These are phyloP conservation scores for Colletotrichum coccodes DNA, from an alignment of 2,329 filamentous ascomycete species.

Conservation along the genomic window DNA sequence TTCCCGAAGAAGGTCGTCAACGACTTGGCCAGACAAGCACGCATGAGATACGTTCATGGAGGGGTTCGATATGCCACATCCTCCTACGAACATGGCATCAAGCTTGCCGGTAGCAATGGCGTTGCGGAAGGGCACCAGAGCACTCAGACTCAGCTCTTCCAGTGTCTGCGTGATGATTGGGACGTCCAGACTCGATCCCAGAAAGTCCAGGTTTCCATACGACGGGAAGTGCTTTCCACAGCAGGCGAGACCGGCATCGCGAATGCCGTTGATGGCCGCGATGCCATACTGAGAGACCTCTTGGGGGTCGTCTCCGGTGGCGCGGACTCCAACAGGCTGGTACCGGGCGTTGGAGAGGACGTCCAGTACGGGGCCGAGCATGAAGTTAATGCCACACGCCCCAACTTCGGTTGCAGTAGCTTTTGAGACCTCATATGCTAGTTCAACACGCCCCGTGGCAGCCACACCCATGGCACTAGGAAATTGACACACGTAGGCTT, in stretches of 20 bases:
- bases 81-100: conserved; percentile 95
- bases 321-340: conserved; percentile 89
- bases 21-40: conserved; percentile 91
- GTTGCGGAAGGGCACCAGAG: conserved; percentile 90
- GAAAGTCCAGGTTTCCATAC: conserved; percentile 93
- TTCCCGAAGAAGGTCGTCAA: conserved; percentile 87
- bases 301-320: conserved; percentile 91
- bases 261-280: conserved; percentile 90
- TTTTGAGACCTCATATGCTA: conserved; percentile 91
- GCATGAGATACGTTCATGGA: conserved; percentile 97
- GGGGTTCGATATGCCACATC: conserved; percentile 90
- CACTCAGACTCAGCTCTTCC: conserved; percentile 91
- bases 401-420: conserved; percentile 93
- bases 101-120: conserved; percentile 84
- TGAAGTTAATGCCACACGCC: conserved; percentile 94
- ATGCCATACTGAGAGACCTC: conserved; percentile 94
- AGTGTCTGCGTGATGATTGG: conserved; percentile 95
- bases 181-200: conserved; percentile 90
- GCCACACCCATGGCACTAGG: conserved; percentile 97
- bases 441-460: conserved; percentile 85
- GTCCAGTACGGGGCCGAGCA: conserved; percentile 92
- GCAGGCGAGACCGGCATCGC: conserved; percentile 87
- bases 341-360: conserved; percentile 93
- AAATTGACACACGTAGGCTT: conserved; percentile 95
- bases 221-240: conserved; percentile 98